Evolutionary conservation across 2,329 filamentous ascomycete species (phyloP).

Genomic region (Achaetomium macrosporum): DNA sequence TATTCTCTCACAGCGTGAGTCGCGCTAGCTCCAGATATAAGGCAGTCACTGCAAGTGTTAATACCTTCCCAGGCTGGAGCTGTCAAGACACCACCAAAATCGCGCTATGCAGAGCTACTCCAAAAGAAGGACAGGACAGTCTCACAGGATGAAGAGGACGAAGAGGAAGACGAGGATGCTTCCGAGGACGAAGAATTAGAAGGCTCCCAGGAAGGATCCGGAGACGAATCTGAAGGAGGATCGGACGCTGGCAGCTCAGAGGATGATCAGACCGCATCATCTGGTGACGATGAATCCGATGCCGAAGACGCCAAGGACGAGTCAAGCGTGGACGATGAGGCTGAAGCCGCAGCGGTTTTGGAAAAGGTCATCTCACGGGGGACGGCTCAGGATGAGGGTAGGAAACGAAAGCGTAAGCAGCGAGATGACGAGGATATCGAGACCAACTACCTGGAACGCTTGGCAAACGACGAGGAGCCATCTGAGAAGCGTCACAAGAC

Average conservation of each 20-base stretch:
- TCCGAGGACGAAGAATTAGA: slow-evolving; percentile 27
- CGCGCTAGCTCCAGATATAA: neutral
- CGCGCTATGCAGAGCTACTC: slow-evolving; percentile 39
- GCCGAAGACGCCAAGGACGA: slow-evolving; percentile 36
- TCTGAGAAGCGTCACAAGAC: slow-evolving; percentile 50
- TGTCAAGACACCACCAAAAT: slow-evolving; percentile 40
- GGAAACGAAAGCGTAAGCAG: slow-evolving; percentile 59
- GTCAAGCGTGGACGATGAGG: slow-evolving; percentile 32
- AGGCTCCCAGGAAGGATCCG: slow-evolving; percentile 29
- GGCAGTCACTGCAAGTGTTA: slow-evolving; percentile 11
- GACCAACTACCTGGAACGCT: slow-evolving; percentile 60
- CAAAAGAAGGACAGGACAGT: slow-evolving; percentile 27
- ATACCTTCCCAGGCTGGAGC: slow-evolving; percentile 43
- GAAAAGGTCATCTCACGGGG: slow-evolving; percentile 35
- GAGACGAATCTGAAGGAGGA: slow-evolving; percentile 14
- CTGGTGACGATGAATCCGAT: slow-evolving; percentile 32
- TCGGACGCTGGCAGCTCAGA: slow-evolving; percentile 26
- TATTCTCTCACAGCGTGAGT: slow-evolving; percentile 70
- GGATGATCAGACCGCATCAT: slow-evolving; percentile 14
- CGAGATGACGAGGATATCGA: slow-evolving; percentile 62
- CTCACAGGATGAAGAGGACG: slow-evolving; percentile 18
- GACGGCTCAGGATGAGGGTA: slow-evolving; percentile 42
- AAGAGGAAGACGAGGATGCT: slow-evolving; percentile 24
- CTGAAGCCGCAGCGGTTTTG: slow-evolving; percentile 31
- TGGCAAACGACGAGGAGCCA: slow-evolving; percentile 55